phyloP scores from a whole-genome alignment of 352 stramenopile genomes.

The Pythium aristosporum region DNA sequence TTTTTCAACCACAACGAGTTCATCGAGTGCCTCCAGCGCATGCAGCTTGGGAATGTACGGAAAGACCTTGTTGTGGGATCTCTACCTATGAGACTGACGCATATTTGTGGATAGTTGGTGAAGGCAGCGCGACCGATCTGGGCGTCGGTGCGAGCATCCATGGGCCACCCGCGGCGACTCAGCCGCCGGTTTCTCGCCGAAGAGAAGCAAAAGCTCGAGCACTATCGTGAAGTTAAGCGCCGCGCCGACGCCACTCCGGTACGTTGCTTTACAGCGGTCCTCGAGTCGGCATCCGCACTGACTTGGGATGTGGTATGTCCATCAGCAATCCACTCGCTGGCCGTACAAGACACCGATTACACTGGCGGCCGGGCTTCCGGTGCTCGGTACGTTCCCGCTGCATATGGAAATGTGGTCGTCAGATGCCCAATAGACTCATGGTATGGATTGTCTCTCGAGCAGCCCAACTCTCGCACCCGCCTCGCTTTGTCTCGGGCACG shows the following conservation, averaged over 20 bases:
- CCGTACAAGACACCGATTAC: conserved; percentile 17
- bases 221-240: conserved; percentile 49
- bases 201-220: conserved; percentile 66
- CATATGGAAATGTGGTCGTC: background rate
- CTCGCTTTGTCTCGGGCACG: conserved; percentile 37
- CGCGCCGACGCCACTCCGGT: conserved; percentile 13
- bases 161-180: conserved; percentile 68
- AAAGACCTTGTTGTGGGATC: background rate
- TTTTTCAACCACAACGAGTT: conserved; percentile 85
- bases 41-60: conserved; percentile 61
- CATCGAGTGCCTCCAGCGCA: conserved; percentile 59
- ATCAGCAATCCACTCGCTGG: conserved; percentile 18
- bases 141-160: conserved; percentile 72
- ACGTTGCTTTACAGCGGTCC: background rate
- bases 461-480: conserved; percentile 43
- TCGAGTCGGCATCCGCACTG: no score
- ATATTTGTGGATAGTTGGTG: conserved; percentile 33
- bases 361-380: conserved; percentile 5
- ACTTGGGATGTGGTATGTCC: no score
- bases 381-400: conserved; percentile 13
- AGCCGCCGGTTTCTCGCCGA: conserved; percentile 64
- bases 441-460: background rate
- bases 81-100: background rate
- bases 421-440: background rate
- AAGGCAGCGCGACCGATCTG: conserved; percentile 60